Base-by-base conservation (phyloP, 495 filamentous ascomycete genomes). In the Podospora pseudopauciseta region DNA sequence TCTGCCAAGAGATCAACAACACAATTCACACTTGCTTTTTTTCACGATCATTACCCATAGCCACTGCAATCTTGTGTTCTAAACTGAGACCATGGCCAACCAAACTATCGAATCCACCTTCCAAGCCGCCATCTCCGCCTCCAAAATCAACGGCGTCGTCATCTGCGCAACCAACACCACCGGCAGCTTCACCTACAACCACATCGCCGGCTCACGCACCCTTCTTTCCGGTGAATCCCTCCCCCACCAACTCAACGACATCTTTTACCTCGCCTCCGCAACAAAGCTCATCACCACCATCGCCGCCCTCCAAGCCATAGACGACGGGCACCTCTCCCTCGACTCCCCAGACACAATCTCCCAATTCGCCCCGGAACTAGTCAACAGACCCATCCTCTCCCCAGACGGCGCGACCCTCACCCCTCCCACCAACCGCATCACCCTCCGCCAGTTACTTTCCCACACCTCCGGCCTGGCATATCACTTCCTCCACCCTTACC, bases 251-350 rank as follows among this genome's bases (percentile, higher is more conserved):
- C 68, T 77, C 34, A 67, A 77, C 39, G 76, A 78, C 67, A 67
- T 81, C 18, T 66, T 81, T 7, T 80, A 68, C 67, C 68, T 79
- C 34, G 76, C 23, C 66, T 91, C 49, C 79, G 88, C 62, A 85
- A 89, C 78, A 86, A 88, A 76, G 83, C 85, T 84, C 4, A 75
- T 84, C 53, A 81, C 82, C 19, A 75, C 78, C 23, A 74, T 87
- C 26, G 76, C 80, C 9, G 78, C 74, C 2, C 72, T 88, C 11
- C 79, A 84, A 72, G 84, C 82, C 69, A 80, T 87, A 18, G 83
- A 86, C 16, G 74, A 79, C 11, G 80, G 79, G 2, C 74, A 78
- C 0, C 60, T 87, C 5, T 71, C 70, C 2, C 72, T 88, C 1
- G 77, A 80, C 30, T 49, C 39, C 39, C 39, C 39, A 11, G 75